Percentiles rank a stretch among this genome's conserved stretches.
Conservation (phyloP, 495 filamentous ascomycete species). For the Daldinia decipiens region DNA sequence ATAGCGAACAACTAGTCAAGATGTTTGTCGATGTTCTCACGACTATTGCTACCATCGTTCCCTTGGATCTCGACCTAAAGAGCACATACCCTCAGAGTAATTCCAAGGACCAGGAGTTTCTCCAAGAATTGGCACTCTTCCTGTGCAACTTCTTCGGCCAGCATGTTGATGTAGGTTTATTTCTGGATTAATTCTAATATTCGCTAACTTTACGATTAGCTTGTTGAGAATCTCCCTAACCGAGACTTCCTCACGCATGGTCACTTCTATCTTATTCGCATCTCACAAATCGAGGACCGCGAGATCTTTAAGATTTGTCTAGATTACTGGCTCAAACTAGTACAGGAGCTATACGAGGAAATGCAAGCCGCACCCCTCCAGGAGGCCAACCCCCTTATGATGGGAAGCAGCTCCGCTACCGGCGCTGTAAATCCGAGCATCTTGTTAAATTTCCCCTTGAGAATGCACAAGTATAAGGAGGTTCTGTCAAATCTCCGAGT, state of each 20-base stretch:
- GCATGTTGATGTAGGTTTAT: slow-evolving; percentile 79
- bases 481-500: slow-evolving; percentile 91
- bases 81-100: slow-evolving; percentile 89
- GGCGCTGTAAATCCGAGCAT: slow-evolving; percentile 86
- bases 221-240: slow-evolving; percentile 95
- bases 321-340: slow-evolving; percentile 98
- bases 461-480: slow-evolving; percentile 97
- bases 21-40: slow-evolving; percentile 98
- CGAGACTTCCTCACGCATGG: slow-evolving; percentile 92
- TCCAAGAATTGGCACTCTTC: slow-evolving; percentile 95
- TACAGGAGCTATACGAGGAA: slow-evolving; percentile 98
- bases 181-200: background rate
- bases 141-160: slow-evolving; percentile 94
- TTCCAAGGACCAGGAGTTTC: slow-evolving; percentile 94
- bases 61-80: slow-evolving; percentile 87
- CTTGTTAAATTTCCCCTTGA: slow-evolving; percentile 85
- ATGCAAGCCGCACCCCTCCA: slow-evolving; percentile 94
- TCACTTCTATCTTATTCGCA: slow-evolving; percentile 97
- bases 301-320: slow-evolving; percentile 99
- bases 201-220: slow-evolving; percentile 61
- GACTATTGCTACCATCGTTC: slow-evolving; percentile 88
- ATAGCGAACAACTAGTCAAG: slow-evolving; percentile 90
- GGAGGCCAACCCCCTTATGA: slow-evolving; percentile 87
- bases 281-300: slow-evolving; percentile 97
- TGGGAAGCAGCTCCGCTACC: slow-evolving; percentile 64